Evolutionary conservation across 2,329 filamentous ascomycete genomes (phyloP), one percentile per base, ranked within the genome.

Genomic region (Penicillium decumbens): DNA sequence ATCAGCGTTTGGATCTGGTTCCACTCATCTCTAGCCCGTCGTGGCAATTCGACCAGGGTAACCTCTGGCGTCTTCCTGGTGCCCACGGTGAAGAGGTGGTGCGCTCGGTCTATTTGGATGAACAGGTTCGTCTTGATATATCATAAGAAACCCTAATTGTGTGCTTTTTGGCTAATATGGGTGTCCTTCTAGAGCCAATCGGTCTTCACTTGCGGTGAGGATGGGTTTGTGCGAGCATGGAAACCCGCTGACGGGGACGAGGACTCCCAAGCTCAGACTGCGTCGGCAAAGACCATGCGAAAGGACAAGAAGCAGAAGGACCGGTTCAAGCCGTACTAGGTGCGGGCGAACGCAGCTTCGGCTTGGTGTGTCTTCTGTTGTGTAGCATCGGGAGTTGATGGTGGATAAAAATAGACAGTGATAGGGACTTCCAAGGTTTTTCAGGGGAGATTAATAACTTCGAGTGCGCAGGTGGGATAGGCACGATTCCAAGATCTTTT

Each of bases 21-120:
- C 72, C 71, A 24, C 62, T 75, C 13, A 53, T 62, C 15, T 57
- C 65, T 0, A 59, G 54, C 7, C 67, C 67, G 10, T 59, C 64
- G 18, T 73, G 74, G 67, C 63, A 64, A 29, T 67, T 75, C 41
- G 68, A 73, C 56, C 62, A 65, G 41, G 61, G 65, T 32, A 71
- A 68, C 41, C 57, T 69, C 20, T 71, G 75, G 65, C 69, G 67
- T 24, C 60, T 75, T 32, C 67, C 72, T n/a, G 71, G 69, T 35
- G 73, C 71, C n/a, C 75, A 77, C 59, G 73, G 74, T 4, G 72
- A 73, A 47, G 75, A 77, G 48, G 64, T 77, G 33, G 72, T 77
- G 10, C 72, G 75, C 37, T 72, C 75, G 0, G 63, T 76, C 6
- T 70, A 67, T 58, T 52, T 75, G n/a, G 72, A 75, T 54, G 68